Evolutionary conservation across 2,329 filamentous ascomycete genomes (phyloP), one percentile per base, ranked within the genome.

Genomic region (Shiraia bambusicola): DNA sequence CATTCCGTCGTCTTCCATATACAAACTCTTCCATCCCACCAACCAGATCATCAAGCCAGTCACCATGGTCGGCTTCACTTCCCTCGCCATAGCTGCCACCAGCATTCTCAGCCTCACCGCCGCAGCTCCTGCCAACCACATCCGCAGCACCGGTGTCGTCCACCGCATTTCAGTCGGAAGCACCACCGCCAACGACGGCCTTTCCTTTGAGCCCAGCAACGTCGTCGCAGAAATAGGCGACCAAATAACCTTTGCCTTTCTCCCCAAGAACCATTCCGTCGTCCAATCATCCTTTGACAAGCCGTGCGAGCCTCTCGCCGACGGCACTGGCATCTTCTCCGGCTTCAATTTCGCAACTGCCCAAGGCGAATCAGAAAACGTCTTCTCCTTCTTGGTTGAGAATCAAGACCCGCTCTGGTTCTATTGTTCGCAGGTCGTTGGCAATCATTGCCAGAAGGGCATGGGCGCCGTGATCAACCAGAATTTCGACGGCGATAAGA

Each of bases 381-480:
- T 83, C 35, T 92, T 83, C 69, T 86, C 81, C 40, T 72, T 91
- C 56, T 75, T 75, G 63, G 72, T 92, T 62, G 82, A 82, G 60
- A 75, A 80, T 67, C 81, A 77, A 33, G 82, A 77, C 22, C 87
- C 87, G n/a, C 75, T 90, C 55, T 92, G 87, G 86, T 71, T 87
- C 48, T 91, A 85, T 75, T 91, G 87, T 71, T 80, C 79, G 17
- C 83, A 88, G 69, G 80, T 68, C 26, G 78, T 74, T 51, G 58
- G 54, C 0, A 46, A 56, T 8, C 87, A 92, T 71, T 92, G 87
- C 69, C 79, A 88, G 69, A 73, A 63, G 34, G 85, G 85, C 40
- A 89, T 89, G 84, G 75, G 76, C 40, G 83, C 86, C 72, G 84
- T 87, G 12, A 82, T 89, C 61, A 89, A 90, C 69, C 58, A 61